Evolutionary conservation across 495 filamentous ascomycete genomes (phyloP).

Genomic region (Hypoxylon fragiforme): DNA sequence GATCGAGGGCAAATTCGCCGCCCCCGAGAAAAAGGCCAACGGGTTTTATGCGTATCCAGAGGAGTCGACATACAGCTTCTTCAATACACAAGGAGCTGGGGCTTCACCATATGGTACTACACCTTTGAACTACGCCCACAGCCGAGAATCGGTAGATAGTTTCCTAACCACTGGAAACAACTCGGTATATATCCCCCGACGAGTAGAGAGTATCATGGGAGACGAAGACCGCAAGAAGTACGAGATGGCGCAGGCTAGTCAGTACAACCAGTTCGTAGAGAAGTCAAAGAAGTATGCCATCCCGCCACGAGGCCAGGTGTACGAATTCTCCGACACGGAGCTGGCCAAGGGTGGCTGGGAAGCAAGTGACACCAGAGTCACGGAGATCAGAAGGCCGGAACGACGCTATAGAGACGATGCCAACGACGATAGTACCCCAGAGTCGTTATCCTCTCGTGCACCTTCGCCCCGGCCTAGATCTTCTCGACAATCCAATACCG

Average conservation of each 20-base stretch:
- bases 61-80: conserved; percentile 61
- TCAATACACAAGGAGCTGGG: conserved; percentile 41
- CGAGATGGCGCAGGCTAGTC: conserved; percentile 66
- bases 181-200: conserved; percentile 71
- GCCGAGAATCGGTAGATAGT: conserved; percentile 73
- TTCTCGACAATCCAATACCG: conserved; percentile 9
- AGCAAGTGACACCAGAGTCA: conserved; percentile 5
- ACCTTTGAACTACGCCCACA: conserved; percentile 52
- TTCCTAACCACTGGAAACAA: conserved; percentile 63
- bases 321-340: conserved; percentile 57
- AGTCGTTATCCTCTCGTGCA: conserved; percentile 28
- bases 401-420: conserved; percentile 36
- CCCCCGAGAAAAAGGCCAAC: conserved; percentile 59
- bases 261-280: conserved; percentile 45
- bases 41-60: conserved; percentile 67
- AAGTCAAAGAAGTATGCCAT: conserved; percentile 57
- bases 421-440: conserved; percentile 37
- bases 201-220: conserved; percentile 82
- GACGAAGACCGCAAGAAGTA: conserved; percentile 76
- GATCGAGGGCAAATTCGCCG: conserved; percentile 72
- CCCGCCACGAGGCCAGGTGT: conserved; percentile 54
- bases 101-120: conserved; percentile 21
- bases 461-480: conserved; percentile 26
- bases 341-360: conserved; percentile 53
- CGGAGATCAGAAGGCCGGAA: conserved; percentile 20